phyloP scores from a whole-genome alignment of 139 green algal genomes.

The Picochlorum sp. region DNA sequence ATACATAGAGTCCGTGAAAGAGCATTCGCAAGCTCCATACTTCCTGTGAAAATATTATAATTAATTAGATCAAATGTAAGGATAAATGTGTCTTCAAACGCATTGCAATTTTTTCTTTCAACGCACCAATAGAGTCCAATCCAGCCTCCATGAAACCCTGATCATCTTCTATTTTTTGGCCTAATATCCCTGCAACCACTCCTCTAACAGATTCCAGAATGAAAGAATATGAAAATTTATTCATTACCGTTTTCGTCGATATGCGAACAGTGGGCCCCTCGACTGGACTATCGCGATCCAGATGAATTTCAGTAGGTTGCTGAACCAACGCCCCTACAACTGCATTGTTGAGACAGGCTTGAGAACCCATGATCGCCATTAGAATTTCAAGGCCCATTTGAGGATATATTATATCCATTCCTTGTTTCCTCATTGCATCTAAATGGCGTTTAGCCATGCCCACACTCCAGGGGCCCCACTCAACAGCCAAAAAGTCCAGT shows the following conservation, averaged over 20 bases:
- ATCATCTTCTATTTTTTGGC: neutral
- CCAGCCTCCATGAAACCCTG: constrained; percentile 9
- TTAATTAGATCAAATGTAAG: no score
- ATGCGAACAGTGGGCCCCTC: no score
- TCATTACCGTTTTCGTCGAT: no score
- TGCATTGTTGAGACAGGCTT: no score
- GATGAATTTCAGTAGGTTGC: no score
- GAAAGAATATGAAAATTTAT: no score
- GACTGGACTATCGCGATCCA: no score
- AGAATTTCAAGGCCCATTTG: no score
- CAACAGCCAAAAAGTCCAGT: constrained; percentile 6
- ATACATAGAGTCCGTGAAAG: constrained; percentile 38
- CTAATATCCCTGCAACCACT: neutral
- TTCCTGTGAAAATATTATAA: constrained; percentile 30
- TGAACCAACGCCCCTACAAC: no score
- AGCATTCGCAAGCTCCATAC: constrained; percentile 64
- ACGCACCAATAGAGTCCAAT: constrained; percentile 8
- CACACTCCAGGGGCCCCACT: constrained; percentile 26
- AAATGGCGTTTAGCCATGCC: constrained; percentile 22
- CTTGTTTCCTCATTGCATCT: neutral
- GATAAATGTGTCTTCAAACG: neutral
- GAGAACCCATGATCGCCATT: no score
- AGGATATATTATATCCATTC: neutral
- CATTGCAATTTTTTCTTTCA: neutral
- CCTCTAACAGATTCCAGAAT: no score